Conservation (phyloP, 2,329 filamentous ascomycete species). For the Herpomyces periplanetae region DNA sequence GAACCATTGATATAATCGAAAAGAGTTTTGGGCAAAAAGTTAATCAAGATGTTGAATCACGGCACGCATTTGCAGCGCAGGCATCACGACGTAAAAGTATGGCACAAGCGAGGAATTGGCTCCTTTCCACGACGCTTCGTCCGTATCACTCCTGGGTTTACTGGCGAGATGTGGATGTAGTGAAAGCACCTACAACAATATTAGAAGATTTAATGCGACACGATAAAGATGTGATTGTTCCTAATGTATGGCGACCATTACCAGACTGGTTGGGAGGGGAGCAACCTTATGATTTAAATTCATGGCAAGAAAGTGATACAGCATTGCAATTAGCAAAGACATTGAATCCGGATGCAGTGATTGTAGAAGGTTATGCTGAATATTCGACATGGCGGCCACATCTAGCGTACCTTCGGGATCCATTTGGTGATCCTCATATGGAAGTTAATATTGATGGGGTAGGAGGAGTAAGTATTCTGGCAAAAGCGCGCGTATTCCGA, state of each 20-base stretch:
- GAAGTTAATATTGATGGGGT: conserved; percentile 98
- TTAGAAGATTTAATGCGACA: conserved; percentile 92
- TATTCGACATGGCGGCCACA: conserved; percentile 95
- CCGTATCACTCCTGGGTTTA: conserved; percentile 97
- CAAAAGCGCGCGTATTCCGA: conserved; percentile 78
- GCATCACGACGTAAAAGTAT: conserved; percentile 75
- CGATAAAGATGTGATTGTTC: conserved; percentile 93
- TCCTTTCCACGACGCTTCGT: conserved; percentile 59
- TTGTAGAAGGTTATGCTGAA: conserved; percentile 92
- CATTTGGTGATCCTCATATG: conserved; percentile 90
- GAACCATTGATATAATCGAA: conserved; percentile 86
- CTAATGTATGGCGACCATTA: conserved; percentile 93
- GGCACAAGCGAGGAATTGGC: conserved; percentile 90
- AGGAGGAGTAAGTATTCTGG: conserved; percentile 79
- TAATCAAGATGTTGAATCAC: conserved; percentile 82
- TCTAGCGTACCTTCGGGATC: conserved; percentile 76
- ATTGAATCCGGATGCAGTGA: conserved; percentile 84
- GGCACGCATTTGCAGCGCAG: conserved; percentile 86
- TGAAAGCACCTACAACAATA: conserved; percentile 85
- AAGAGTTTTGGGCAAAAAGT: conserved; percentile 97
- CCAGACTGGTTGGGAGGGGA: conserved; percentile 95
- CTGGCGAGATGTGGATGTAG: conserved; percentile 92
- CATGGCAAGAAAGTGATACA: conserved; percentile 96
- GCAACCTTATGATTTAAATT: conserved; percentile 91
- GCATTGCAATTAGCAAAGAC: conserved; percentile 71